Conservation (phyloP, 2,329 filamentous ascomycete species). For the Colletotrichum sojae region DNA sequence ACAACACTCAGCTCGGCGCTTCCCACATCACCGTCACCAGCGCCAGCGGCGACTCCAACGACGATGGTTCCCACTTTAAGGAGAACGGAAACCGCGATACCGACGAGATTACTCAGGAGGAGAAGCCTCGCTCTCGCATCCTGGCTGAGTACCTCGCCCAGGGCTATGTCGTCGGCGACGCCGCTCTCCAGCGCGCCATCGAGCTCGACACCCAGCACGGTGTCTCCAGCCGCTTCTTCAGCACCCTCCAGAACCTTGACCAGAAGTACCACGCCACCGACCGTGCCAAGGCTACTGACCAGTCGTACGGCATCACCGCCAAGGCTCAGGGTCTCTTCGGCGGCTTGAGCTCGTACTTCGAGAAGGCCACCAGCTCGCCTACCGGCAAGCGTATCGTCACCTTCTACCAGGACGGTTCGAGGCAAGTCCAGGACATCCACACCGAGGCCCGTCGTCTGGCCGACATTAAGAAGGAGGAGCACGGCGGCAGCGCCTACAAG, state of each 20-base stretch:
- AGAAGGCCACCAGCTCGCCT: constrained; percentile 89
- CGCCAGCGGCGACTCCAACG: constrained; percentile 74
- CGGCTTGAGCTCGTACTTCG: constrained; percentile 89
- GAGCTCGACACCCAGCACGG: constrained; percentile 92
- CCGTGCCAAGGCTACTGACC: constrained; percentile 86
- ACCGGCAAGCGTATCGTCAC: constrained; percentile 89
- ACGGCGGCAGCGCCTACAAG: constrained; percentile 72
- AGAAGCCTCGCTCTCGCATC: constrained; percentile 95
- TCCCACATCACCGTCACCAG: constrained; percentile 85
- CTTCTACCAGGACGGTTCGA: constrained; percentile 88
- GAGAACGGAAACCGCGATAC: constrained; percentile 70
- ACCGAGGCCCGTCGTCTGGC: constrained; percentile 90
- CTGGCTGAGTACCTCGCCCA: constrained; percentile 97
- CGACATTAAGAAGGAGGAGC: constrained; percentile 82
- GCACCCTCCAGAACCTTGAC: constrained; percentile 83
- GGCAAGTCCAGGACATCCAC: constrained; percentile 96
- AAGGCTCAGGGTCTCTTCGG: constrained; percentile 76
- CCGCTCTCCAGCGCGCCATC: constrained; percentile 85
- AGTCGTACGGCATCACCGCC: constrained; percentile 84
- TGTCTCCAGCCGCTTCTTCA: constrained; percentile 84
- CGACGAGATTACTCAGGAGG: constrained; percentile 89
- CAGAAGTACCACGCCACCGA: constrained; percentile 89
- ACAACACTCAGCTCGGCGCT: constrained; percentile 93
- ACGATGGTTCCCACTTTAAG: constrained; percentile 70
- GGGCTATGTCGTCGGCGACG: constrained; percentile 86